phyloP scores from a whole-genome alignment of 768 basidiomycete genomes.

The Macrolepiota fuliginosa region DNA sequence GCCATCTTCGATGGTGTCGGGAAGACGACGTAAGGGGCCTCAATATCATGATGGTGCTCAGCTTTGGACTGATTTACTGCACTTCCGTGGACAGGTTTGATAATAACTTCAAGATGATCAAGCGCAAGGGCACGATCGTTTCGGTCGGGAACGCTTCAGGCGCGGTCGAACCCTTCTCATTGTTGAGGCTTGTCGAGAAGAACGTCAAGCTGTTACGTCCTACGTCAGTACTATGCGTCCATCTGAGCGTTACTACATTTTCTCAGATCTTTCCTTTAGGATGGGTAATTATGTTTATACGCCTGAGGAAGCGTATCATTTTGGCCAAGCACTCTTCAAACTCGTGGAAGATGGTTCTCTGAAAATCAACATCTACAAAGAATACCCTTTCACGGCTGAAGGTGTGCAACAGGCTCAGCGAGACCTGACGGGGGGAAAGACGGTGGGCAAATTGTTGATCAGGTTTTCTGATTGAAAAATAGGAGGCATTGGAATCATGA shows the following conservation, averaged over 20 bases:
- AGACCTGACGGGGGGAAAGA: conserved; percentile 75
- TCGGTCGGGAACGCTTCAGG: conserved; percentile 93
- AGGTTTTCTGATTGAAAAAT: conserved; percentile 43
- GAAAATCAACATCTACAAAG: conserved; percentile 66
- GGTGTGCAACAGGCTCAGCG: conserved; percentile 74
- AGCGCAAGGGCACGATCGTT: conserved; percentile 87
- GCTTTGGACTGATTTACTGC: background rate
- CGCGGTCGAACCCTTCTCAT: conserved; percentile 69
- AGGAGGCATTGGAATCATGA: background rate
- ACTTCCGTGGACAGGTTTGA: conserved; percentile 53
- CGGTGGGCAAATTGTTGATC: conserved; percentile 84
- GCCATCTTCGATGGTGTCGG: conserved; percentile 96
- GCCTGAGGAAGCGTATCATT: conserved; percentile 66
- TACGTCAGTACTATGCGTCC: conserved; percentile 43
- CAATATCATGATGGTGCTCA: background rate
- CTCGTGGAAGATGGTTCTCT: conserved; percentile 57
- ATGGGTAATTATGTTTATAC: conserved; percentile 72
- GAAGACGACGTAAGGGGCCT: conserved; percentile 75
- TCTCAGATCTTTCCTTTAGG: conserved; percentile 32
- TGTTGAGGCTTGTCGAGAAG: conserved; percentile 73
- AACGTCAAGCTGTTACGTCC: conserved; percentile 79
- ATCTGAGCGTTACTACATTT: background rate
- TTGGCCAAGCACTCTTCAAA: conserved; percentile 62
- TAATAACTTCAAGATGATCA: conserved; percentile 74
- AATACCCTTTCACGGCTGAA: conserved; percentile 83